These are phyloP conservation scores for Entrophospora sp. DNA, from an alignment of 192 early-diverging fungal genomes.

Conservation along the genomic window DNA sequence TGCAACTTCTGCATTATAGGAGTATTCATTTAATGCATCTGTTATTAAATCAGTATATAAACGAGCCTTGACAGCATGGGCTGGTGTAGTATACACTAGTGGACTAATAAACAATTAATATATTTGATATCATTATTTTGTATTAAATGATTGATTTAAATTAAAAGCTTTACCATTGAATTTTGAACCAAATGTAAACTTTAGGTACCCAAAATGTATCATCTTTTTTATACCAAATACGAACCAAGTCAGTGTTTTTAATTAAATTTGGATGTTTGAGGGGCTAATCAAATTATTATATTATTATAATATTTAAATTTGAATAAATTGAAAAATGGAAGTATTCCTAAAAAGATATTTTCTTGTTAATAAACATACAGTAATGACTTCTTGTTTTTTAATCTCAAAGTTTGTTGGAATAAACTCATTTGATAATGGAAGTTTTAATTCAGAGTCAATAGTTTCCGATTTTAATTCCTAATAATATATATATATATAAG, in stretches of 20 bases:
- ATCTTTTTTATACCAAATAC: constrained; percentile 94
- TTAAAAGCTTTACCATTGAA: constrained; percentile 23
- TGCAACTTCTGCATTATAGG: constrained; percentile 85
- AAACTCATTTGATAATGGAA: constrained; percentile 75
- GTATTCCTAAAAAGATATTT: not conserved
- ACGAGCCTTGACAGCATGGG: constrained; percentile 54
- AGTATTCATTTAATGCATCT: constrained; percentile 77
- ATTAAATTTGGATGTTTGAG: constrained; percentile 42
- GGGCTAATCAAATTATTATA: constrained; percentile 8
- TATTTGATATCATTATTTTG: not conserved
- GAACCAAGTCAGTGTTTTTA: constrained; percentile 42
- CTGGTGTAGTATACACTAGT: constrained; percentile 65
- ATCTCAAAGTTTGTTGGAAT: constrained; percentile 78
- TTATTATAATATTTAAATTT: not conserved
- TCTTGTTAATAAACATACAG: not conserved
- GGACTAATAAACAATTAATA: constrained; percentile 36
- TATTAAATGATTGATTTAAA: not conserved
- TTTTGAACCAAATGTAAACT: constrained; percentile 64
- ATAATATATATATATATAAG: not conserved
- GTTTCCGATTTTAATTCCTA: constrained; percentile 36
- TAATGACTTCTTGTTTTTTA: constrained; percentile 29
- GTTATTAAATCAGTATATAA: constrained; percentile 73
- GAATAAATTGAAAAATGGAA: not conserved
- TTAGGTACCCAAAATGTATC: constrained; percentile 89
- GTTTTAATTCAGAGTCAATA: constrained; percentile 47